phyloP scores from a whole-genome alignment of 306 rosid genomes.

The Castanea mollissima region DNA sequence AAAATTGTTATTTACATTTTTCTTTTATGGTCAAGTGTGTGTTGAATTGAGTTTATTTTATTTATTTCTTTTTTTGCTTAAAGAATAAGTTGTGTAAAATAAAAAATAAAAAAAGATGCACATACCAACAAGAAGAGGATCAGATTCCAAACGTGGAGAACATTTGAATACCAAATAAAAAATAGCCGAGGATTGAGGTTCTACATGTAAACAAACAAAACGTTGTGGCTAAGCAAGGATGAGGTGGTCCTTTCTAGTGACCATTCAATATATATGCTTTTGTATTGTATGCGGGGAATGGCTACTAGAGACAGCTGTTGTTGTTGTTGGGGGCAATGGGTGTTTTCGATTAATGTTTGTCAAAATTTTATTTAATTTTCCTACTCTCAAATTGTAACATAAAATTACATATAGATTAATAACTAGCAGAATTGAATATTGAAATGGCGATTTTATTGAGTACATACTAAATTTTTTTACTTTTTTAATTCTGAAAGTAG shows the following conservation, averaged over 20 bases:
- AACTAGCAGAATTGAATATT: too few relatives aligned
- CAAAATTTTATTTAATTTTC: background rate
- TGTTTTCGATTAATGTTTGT: background rate
- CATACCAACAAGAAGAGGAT: conserved; percentile 8
- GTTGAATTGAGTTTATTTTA: background rate
- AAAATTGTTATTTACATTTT: background rate
- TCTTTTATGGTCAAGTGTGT: too few relatives aligned
- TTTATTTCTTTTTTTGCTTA: background rate
- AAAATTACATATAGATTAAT: too few relatives aligned
- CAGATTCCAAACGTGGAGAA: conserved; percentile 35
- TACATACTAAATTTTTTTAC: too few relatives aligned
- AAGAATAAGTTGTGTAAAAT: too few relatives aligned
- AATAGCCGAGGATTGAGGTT: conserved; percentile 29
- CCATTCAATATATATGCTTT: conserved; percentile 37
- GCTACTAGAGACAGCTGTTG: conserved; percentile 62
- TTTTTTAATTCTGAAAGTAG: too few relatives aligned
- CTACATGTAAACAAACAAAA: conserved; percentile 56
- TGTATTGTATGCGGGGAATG: conserved; percentile 40
- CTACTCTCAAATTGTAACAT: too few relatives aligned
- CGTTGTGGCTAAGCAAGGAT: conserved; percentile 53
- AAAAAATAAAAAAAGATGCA: conserved; percentile 17
- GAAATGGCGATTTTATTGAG: too few relatives aligned
- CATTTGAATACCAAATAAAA: conserved; percentile 22
- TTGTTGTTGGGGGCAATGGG: background rate
- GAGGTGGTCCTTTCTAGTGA: conserved; percentile 76